Percentiles rank a stretch among this genome's conserved stretches.
phyloP scores from a whole-genome alignment of 768 basidiomycete genomes.

The Grammothele lineata region DNA sequence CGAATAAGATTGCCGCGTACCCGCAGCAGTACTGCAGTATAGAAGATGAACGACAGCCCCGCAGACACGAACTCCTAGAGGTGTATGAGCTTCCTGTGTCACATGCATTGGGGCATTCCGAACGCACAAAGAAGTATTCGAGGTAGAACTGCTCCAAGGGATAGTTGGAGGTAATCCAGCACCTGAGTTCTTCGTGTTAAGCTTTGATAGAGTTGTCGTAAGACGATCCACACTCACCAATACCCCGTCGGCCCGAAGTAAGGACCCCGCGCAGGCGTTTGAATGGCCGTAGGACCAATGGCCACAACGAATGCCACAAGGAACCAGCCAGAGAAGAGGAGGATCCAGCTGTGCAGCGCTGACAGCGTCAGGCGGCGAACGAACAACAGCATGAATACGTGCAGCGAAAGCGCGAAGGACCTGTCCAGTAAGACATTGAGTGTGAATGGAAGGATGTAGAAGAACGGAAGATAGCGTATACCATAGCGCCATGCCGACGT shows the following conservation, averaged over 20 bases:
- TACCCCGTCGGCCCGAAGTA: conserved; percentile 43
- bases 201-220: too few relatives aligned
- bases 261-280: conserved; percentile 30
- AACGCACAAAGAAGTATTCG: conserved; percentile 43
- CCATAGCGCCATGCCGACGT: conserved; percentile 42
- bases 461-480: conserved; percentile 9
- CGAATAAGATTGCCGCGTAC: conserved; percentile 33
- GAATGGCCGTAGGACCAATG: conserved; percentile 35
- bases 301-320: conserved; percentile 29
- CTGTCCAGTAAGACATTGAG: too few relatives aligned
- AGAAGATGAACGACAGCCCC: conserved; percentile 28
- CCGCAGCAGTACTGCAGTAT: conserved; percentile 31
- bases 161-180: conserved; percentile 43
- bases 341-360: conserved; percentile 19
- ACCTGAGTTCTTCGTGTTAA: conserved; percentile 24
- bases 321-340: conserved; percentile 33
- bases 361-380: conserved; percentile 23
- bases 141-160: conserved; percentile 33
- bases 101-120: too few relatives aligned
- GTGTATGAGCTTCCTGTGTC: too few relatives aligned
- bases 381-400: conserved; percentile 38
- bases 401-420: conserved; percentile 30
- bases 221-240: conserved; percentile 27
- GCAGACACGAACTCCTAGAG: conserved; percentile 36
- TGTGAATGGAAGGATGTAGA: too few relatives aligned